Evolutionary conservation across 2,329 filamentous ascomycete genomes (phyloP), one percentile per base, ranked within the genome.

Genomic region (Fusarium succisae): DNA sequence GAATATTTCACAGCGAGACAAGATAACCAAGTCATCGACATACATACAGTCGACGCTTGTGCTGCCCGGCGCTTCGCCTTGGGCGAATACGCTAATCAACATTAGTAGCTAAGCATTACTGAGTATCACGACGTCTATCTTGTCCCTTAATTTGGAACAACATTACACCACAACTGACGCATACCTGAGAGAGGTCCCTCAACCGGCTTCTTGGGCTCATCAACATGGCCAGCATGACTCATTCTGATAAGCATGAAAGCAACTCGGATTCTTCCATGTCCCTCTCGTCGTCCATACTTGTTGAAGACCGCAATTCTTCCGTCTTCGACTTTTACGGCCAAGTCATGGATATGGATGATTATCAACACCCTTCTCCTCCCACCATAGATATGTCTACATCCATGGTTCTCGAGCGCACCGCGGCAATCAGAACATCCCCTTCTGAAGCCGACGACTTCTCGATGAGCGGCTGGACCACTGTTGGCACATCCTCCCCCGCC

Each of bases 401-500:
- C n/a, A 63, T 64, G 41, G 38, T 61, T 10, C 57, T 70, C 24
- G 72, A 74, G 26, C 32, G 50, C 41, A 60, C 67, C 24, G 24
- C 70, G 26, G 50, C 67, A 20, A 30, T 72, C 37, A 50, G 44
- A 43, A 56, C 50, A 22, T 41, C 37, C 15, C 47, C 51, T 12
- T 30, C 39, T 24, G 47, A 74, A 37, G 60, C 48, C 38, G 59
- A 73, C 37, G 59, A 67, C n/a, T 63, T 67, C 32, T 68, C 60
- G 22, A 61, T 70, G 37, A 55, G 55, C 50, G 72, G 55, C 38
- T 72, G 72, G 71, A 72, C 71, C n/a, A 65, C 56, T 39, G 18
- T 73, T 41, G 32, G 53, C 53, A 54, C 60, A 47, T 63, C 63
- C 5, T 55, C 54, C 28, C 28, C 45, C 41, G 59, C 59, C 47